A percentile compares a stretch with the other conserved stretches of the same genome.
Conservation (phyloP, 257 asterid species). For the Nicotiana attenuata region DNA sequence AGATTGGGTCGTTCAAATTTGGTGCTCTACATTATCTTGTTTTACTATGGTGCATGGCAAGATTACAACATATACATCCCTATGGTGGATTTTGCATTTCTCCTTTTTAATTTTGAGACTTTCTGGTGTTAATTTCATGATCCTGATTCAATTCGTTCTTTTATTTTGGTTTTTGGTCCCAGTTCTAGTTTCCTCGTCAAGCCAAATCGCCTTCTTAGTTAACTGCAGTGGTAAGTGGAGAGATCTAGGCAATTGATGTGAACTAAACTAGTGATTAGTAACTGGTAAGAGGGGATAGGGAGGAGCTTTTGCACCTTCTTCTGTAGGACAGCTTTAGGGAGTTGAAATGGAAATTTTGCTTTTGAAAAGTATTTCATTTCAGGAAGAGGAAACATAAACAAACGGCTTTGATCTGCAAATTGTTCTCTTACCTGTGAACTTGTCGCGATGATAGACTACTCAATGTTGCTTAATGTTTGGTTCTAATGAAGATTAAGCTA, state of each 20-base stretch:
- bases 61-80: not conserved
- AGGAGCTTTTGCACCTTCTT: not conserved
- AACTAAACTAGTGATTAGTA: not conserved
- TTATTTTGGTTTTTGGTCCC: not conserved
- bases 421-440: not conserved
- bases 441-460: not conserved
- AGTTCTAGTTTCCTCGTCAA: not conserved
- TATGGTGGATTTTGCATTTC: not conserved
- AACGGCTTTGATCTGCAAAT: not conserved
- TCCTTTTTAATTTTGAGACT: not conserved
- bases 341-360: not conserved
- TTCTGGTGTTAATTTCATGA: not conserved
- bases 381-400: not conserved
- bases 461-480: not conserved
- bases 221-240: not conserved
- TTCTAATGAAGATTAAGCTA: not conserved
- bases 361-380: not conserved
- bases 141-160: not conserved
- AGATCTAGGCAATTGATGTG: not conserved
- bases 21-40: not conserved
- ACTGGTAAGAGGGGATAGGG: not conserved
- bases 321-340: not conserved
- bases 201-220: slow-evolving; percentile 2
- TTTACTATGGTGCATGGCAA: not conserved
- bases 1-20: not conserved